Conservation (phyloP, 1,284 basidiomycete species). For the Moesziomyces parantarcticus region DNA sequence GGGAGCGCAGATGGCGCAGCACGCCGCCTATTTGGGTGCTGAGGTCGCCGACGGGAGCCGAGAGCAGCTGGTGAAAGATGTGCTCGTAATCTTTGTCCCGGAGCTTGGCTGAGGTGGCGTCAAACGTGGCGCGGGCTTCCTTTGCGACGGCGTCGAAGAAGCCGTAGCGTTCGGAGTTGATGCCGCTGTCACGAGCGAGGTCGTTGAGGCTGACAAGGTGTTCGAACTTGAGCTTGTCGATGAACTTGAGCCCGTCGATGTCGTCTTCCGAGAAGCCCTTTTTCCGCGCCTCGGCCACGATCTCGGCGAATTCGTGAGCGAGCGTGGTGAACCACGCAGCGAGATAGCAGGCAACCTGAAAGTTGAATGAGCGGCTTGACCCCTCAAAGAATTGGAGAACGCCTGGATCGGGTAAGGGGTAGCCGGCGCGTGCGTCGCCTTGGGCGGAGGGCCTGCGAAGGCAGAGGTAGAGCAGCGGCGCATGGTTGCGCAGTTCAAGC, state of each 20-base stretch:
- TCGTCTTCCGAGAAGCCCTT: too few species aligned
- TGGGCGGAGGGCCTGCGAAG: not conserved
- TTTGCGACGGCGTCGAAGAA: too few species aligned
- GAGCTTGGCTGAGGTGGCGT: not conserved
- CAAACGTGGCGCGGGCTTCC: not conserved
- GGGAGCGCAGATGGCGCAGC: not conserved
- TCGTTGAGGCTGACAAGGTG: too few species aligned
- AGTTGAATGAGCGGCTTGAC: not conserved
- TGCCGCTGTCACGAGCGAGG: too few species aligned
- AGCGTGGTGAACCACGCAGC: constrained; percentile 7
- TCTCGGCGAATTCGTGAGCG: not conserved
- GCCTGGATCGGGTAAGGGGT: constrained; percentile 5
- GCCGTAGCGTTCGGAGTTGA: too few species aligned
- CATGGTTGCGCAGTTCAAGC: not conserved
- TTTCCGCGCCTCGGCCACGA: too few species aligned
- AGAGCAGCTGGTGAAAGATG: constrained; percentile 1
- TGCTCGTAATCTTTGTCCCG: not conserved
- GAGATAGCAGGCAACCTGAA: constrained; percentile 12
- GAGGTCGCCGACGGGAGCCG: not conserved
- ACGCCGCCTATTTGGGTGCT: not conserved
- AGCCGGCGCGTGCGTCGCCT: not conserved
- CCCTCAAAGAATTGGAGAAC: constrained; percentile 7
- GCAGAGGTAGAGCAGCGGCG: constrained; percentile 31
- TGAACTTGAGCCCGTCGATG: not conserved
- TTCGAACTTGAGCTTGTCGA: too few species aligned